Base-by-base conservation (phyloP, 768 basidiomycete species). In the Tephrocybe sp. region DNA sequence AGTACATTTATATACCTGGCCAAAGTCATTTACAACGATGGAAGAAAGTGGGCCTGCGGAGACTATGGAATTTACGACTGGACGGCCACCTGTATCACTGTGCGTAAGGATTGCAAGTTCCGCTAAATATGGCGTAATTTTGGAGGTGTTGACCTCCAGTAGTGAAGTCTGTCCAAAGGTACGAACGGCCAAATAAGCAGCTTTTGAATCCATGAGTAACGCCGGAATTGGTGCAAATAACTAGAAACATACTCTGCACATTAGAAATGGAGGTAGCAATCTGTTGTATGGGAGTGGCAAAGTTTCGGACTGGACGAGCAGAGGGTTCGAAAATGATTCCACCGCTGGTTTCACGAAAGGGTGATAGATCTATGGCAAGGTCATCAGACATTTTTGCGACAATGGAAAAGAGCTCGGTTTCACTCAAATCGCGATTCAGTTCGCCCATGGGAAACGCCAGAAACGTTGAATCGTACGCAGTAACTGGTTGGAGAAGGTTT, bases 271-370 rank as follows among this genome's bases (percentile, higher is more conserved):
- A 68, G n/a, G 73, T 59, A 4, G 67, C 63, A 40, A 90, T 69
- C 55, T 91, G 88, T 45, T 74, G 72, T 45, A 91, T 86, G 11
- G 88, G 86, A 2, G 87, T 88, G 16, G 76, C 65, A 52, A 88
- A 88, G 2, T 67, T 65, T 51, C 68, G 67, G 5, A 70, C 60
- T 4, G 82, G 69, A 4, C 54, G 65, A 2, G 69, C 69, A 34
- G 61, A 63, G 2, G 83, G 76, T 33, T 62, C 73, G 38, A 77
- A 75, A 21, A 57, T 39, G 15, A 70, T 53, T 6, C 37, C 53
- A 6, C 61, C 56, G 21, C 54, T 57, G 37, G 57, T 61, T 33
- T 65, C 77, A 67, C 1, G 62, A 68, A 58, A 49, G 3, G 49
- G 43, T 8, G 59, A 58, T 5, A 61, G 37, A 21, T 61, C 59